Evolutionary conservation across 2,329 filamentous ascomycete genomes (phyloP).

Genomic region (Proliferodiscus dingleyae): DNA sequence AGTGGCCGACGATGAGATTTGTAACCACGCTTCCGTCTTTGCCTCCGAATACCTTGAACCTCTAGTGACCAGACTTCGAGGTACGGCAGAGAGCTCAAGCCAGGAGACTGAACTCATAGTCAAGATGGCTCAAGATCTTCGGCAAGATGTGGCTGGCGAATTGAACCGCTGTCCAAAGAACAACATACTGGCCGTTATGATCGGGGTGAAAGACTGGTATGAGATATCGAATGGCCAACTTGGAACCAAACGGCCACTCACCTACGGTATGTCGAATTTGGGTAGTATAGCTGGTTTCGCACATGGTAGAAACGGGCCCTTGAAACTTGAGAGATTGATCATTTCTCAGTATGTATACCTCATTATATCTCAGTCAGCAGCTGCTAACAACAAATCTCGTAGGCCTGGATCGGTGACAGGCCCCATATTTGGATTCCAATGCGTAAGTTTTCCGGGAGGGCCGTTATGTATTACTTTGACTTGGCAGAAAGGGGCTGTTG

Average conservation of each 20-base stretch:
- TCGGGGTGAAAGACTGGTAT: not conserved
- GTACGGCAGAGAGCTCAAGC: not conserved
- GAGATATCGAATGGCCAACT: not conserved
- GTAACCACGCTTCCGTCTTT: constrained; percentile 10
- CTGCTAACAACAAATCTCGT: not conserved
- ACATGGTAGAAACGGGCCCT: not conserved
- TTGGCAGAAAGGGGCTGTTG: constrained; percentile 12
- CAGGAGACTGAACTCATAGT: not conserved
- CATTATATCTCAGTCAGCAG: not conserved
- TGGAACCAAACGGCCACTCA: constrained; percentile 4
- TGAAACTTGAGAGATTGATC: not conserved
- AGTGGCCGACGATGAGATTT: constrained; percentile 7
- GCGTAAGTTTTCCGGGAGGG: constrained; percentile 5
- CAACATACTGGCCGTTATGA: not conserved
- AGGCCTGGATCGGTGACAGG: constrained; percentile 9
- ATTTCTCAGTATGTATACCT: not conserved
- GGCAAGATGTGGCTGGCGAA: constrained; percentile 8
- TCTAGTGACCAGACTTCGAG: not conserved
- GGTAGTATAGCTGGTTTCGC: constrained; percentile 1
- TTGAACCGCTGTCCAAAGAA: not conserved
- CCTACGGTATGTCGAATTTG: constrained; percentile 15
- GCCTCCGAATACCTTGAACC: not conserved
- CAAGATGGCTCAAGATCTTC: constrained; percentile 4
- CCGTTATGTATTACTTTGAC: constrained; percentile 7
- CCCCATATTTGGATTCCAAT: constrained; percentile 9